Base-by-base conservation (phyloP, 2,329 filamentous ascomycete species). In the Fusarium devonianum region DNA sequence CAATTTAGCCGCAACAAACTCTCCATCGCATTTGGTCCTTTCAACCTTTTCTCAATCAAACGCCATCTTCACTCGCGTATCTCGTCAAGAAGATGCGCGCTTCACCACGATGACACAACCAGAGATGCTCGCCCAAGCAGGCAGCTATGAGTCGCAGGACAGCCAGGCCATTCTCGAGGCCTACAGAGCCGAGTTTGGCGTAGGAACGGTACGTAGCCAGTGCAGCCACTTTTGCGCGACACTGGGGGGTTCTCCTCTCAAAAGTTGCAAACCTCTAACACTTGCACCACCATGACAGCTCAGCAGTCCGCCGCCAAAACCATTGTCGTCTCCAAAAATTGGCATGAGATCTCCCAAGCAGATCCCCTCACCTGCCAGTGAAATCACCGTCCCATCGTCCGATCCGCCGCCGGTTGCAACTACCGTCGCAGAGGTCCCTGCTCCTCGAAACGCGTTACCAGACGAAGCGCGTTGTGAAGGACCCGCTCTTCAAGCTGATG, bases 141-240 rank as follows among this genome's bases (percentile, higher is more conserved):
- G 68, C 41, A 63, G 50, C 47, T 64, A 68, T 50, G 74, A 75
- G 43, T 71, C 73, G 7, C 75, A 78, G 56, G 75, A 78, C 59
- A 78, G 73, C 66, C 75, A 78, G 63, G 64, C 67, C 18, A 64
- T 78, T 18, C 56, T 75, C 2, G 68, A 73, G 25, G 67, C 67
- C 45, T 69, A 75, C 56, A 70, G 69, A 53, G 66, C 63, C 14
- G 65, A 73, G 48, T 71, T 75, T 48, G 74, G 73, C 45, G 65
- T 73, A 12, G 70, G 66, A 35, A 61, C 66, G 66, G 75, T 77
- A 68, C 63, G 74, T 75, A 58, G 13, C 56, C 59, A 58, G 51
- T 64, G 58, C 39, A 49, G 32, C 28, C 30, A 37, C 19, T 22
- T 25, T 35, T 4, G 11, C 11, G 17, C 23, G 41, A 29, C 58